Evolutionary conservation across 495 filamentous ascomycete species (phyloP), one percentile per base, ranked within the genome.

Genomic region (Rusavskia elegans): DNA sequence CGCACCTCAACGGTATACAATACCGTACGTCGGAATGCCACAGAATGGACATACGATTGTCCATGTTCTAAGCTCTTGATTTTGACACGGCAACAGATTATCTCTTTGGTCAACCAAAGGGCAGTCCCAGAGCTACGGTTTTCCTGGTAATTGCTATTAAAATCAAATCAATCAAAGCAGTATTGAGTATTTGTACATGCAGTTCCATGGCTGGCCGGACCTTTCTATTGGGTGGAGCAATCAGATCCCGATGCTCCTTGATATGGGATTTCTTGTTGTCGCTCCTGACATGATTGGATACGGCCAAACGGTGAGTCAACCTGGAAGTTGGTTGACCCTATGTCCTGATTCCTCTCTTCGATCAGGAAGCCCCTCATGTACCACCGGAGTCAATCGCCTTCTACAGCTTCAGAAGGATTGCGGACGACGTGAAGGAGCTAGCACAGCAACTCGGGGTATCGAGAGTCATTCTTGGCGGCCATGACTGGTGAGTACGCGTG

Each of bases 271-370:
- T 45, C 73, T 81, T 38, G 82, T 92, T 37, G 75, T 93, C 39
- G 83, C 77, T 14, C 84, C 87, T 3, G 85, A 93, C 62, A 76
- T 85, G 67, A 76, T 93, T 45, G 87, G 88, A 52, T 94, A 84
- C 58, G 84, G 84, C n/a, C 68, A 74, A 51, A 89, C 84, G 17
- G 82, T 85, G 63, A 45, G 70, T 45, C 35, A 19, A 3, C 25
- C 5, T 30, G 7, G 3, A 44, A 14, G 21, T 13, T 35, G 32
- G 7, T 35, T 11, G 7, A 13, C 10, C 32, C 8, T 10, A 35
- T 14, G 13, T 8, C 32, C 40, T 49, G 36, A 23, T 17, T 49
- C 13, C 55, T 14, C n/a, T 7, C 27, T 50, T 14, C 23, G 20
- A 56, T 21, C 37, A 82, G 78, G 80, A 82, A 46, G 78, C 76